Evolutionary conservation across 306 rosid genomes (phyloP).

Genomic region (Bauhinia variegata): DNA sequence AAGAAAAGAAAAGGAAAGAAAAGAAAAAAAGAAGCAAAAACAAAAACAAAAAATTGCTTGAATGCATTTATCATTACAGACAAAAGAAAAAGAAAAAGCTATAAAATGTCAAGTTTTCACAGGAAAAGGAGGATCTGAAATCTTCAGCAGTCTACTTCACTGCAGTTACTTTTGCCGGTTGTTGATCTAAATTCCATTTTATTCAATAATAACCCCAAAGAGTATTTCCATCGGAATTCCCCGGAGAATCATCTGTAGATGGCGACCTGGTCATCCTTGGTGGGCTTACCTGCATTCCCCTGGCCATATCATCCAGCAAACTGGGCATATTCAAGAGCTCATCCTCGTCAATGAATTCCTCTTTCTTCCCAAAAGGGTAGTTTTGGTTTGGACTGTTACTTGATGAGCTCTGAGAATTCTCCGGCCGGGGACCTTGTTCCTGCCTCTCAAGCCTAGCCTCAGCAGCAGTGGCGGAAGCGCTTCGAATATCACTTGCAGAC

Average conservation of each 20-base stretch:
- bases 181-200: neutral
- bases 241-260: constrained; percentile 45
- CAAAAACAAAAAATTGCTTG: neutral
- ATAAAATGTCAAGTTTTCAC: too few species aligned
- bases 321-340: constrained; percentile 60
- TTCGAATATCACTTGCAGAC: constrained; percentile 63
- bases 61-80: too few species aligned
- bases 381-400: neutral
- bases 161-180: too few species aligned
- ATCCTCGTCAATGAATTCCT: constrained; percentile 53
- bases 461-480: constrained; percentile 82
- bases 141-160: too few species aligned
- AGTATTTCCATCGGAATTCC: constrained; percentile 46
- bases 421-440: neutral
- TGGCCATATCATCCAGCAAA: constrained; percentile 59
- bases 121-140: too few species aligned
- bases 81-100: too few species aligned
- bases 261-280: constrained; percentile 48
- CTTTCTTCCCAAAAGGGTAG: neutral
- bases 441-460: constrained; percentile 37
- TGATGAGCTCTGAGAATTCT: neutral
- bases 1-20: constrained; percentile 10
- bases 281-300: constrained; percentile 68
- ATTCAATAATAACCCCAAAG: constrained; percentile 52
- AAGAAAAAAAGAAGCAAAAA: too few species aligned